A percentile compares a stretch with the other conserved stretches of the same genome.
Conservation (phyloP, 2,329 filamentous ascomycete genomes). For the Scedosporium aurantiacum region DNA sequence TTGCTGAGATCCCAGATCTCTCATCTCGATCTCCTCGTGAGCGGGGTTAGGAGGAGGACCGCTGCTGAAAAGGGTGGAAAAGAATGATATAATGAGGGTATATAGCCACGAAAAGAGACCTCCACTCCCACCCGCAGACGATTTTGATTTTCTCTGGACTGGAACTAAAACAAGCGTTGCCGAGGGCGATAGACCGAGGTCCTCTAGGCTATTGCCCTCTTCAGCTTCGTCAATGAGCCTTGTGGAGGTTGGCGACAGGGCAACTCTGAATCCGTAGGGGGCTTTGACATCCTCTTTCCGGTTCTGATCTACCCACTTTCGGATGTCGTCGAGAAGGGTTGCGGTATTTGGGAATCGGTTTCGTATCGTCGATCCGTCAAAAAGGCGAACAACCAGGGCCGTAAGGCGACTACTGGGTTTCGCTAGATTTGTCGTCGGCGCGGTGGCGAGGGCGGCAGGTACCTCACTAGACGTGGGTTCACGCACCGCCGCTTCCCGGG, state of each 20-base stretch:
- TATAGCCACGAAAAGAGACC: neutral
- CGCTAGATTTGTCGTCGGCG: slow-evolving; percentile 21
- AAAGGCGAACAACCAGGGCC: slow-evolving; percentile 67
- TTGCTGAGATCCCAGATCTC: slow-evolving; percentile 6
- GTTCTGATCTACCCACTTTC: slow-evolving; percentile 64
- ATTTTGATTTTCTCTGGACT: slow-evolving; percentile 36
- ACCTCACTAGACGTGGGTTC: slow-evolving; percentile 18
- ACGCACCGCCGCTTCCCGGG: slow-evolving; percentile 26
- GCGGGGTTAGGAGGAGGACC: neutral
- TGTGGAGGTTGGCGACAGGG: slow-evolving; percentile 68
- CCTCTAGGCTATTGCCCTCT: slow-evolving; percentile 55
- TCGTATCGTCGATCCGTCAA: slow-evolving; percentile 73
- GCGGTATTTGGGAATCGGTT: slow-evolving; percentile 55
- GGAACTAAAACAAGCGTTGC: slow-evolving; percentile 77
- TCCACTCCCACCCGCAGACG: slow-evolving; percentile 21
- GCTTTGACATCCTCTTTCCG: slow-evolving; percentile 38
- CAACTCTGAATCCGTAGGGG: slow-evolving; percentile 76
- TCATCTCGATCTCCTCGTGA: slow-evolving; percentile 1
- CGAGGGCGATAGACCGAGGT: slow-evolving; percentile 64
- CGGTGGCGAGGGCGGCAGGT: slow-evolving; percentile 18
- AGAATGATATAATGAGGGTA: slow-evolving; percentile 4
- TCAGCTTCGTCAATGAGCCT: slow-evolving; percentile 63
- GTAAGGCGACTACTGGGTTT: slow-evolving; percentile 20
- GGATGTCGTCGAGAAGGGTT: slow-evolving; percentile 55
- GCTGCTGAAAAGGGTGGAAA: neutral